phyloP scores from a whole-genome alignment of 2,329 filamentous ascomycete species.

The Colletotrichum liaoningense region DNA sequence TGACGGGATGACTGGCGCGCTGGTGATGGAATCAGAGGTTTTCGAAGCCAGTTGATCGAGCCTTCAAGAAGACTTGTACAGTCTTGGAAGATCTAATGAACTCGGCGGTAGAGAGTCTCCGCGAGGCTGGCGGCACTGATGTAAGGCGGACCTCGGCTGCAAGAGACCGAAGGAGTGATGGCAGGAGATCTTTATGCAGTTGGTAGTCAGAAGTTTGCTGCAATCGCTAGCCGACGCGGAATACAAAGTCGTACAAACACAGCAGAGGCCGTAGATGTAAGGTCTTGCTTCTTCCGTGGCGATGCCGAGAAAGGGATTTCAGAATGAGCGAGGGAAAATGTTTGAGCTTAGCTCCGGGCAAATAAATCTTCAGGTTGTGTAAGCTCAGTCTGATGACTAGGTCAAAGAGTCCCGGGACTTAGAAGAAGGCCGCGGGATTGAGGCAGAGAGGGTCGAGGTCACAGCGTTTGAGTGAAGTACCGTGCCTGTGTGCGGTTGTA shows the following conservation, averaged over 20 bases:
- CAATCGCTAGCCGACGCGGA: not conserved
- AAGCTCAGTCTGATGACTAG: not conserved
- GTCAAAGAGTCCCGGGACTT: not conserved
- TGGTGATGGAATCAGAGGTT: not conserved
- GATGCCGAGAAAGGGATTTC: not conserved
- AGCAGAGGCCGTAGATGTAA: not conserved
- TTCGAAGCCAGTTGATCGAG: not conserved
- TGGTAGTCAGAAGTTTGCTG: not conserved
- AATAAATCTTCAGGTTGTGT: not conserved
- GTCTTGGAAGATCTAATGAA: not conserved
- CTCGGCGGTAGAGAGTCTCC: not conserved
- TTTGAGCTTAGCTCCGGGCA: not conserved
- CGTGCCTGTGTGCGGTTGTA: not conserved
- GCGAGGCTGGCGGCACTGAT: not conserved
- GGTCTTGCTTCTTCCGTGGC: not conserved
- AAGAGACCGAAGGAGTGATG: not conserved
- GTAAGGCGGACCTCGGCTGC: not conserved
- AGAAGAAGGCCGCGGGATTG: not conserved
- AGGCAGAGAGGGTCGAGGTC: not conserved
- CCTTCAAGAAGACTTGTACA: not conserved
- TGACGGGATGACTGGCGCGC: not conserved
- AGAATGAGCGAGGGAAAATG: not conserved
- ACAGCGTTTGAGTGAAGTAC: not conserved
- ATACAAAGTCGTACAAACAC: not conserved
- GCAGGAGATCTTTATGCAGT: not conserved